Percentiles rank a stretch among this genome's conserved stretches.
These are phyloP conservation scores for Lentinula novae-zelandiae DNA, from an alignment of 1,284 basidiomycete species.

Conservation along the genomic window DNA sequence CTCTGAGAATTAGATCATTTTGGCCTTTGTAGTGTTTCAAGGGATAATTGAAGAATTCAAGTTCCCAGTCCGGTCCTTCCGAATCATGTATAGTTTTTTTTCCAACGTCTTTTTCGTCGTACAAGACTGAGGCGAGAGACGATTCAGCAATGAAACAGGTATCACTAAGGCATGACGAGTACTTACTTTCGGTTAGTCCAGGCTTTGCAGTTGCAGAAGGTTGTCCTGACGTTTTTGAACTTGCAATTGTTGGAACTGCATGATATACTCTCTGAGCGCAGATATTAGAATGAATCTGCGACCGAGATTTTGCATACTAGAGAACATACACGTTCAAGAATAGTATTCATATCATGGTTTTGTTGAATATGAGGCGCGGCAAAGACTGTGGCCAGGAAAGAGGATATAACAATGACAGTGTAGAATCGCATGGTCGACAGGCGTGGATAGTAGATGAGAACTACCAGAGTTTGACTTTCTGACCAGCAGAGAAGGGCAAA, in stretches of 20 bases:
- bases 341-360: background rate
- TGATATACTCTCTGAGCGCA: background rate
- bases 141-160: background rate
- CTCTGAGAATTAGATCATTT: background rate
- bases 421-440: too few relatives aligned
- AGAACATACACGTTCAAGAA: background rate
- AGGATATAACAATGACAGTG: background rate
- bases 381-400: background rate
- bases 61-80: background rate
- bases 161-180: background rate
- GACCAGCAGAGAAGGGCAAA: too few relatives aligned
- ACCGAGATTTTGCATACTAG: background rate
- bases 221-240: too few relatives aligned
- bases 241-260: too few relatives aligned
- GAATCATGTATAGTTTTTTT: background rate
- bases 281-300: background rate
- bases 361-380: background rate
- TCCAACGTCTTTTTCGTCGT: background rate
- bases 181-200: background rate
- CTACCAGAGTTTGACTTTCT: too few relatives aligned
- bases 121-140: background rate
- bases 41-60: background rate
- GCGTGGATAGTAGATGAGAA: too few relatives aligned
- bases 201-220: background rate
- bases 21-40: background rate